phyloP scores from a whole-genome alignment of 2,329 filamentous ascomycete species.

The Cladosporium austrohemisphaericum region DNA sequence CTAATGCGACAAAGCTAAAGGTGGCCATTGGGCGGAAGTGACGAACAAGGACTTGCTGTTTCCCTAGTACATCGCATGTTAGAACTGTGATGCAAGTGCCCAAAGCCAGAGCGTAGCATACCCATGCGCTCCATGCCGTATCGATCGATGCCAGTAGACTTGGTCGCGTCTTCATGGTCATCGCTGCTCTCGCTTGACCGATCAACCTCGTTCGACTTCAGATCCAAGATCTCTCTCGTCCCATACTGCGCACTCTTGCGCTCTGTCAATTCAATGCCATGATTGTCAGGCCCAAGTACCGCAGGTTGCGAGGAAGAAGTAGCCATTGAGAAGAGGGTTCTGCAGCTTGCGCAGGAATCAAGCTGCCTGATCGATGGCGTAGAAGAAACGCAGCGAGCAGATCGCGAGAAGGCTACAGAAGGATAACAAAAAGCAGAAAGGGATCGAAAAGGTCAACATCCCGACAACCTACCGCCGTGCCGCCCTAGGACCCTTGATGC shows the following conservation, averaged over 20 bases:
- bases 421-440: too few relatives aligned
- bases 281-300: not conserved
- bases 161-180: not conserved
- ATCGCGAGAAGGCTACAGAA: too few relatives aligned
- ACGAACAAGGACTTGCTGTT: constrained; percentile 21
- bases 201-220: not conserved
- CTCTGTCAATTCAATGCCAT: not conserved
- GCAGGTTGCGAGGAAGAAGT: not conserved
- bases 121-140: constrained; percentile 9
- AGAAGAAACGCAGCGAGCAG: not conserved
- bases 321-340: not conserved
- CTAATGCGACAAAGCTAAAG: constrained; percentile 17
- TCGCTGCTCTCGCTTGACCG: not conserved
- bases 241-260: constrained; percentile 1
- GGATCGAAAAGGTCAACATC: too few relatives aligned
- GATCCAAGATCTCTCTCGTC: not conserved
- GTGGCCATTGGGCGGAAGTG: constrained; percentile 22
- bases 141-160: not conserved
- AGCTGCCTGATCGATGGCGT: not conserved
- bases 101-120: not conserved
- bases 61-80: constrained; percentile 16
- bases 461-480: too few relatives aligned
- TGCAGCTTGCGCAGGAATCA: not conserved
- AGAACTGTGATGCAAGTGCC: too few relatives aligned
- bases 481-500: too few relatives aligned